phyloP scores from a whole-genome alignment of 768 basidiomycete genomes.

The Epithele typhae region DNA sequence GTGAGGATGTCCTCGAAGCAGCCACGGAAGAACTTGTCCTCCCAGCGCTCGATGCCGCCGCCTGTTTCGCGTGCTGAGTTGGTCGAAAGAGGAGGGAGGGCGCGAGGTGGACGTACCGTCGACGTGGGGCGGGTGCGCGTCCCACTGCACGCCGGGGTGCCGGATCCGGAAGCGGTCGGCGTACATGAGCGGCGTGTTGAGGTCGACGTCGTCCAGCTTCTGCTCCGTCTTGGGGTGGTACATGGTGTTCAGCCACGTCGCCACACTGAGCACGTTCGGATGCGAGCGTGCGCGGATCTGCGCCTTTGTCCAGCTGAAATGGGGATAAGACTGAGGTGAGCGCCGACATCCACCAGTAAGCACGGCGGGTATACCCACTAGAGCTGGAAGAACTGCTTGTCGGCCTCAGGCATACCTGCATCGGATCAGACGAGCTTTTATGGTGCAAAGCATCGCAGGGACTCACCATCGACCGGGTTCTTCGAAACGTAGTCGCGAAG shows the following conservation, averaged over 20 bases:
- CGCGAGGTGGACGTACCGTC: conserved; percentile 29
- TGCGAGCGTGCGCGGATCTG: conserved; percentile 70
- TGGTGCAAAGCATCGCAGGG: background rate
- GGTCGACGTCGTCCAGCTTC: conserved; percentile 49
- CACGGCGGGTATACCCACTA: conserved; percentile 42
- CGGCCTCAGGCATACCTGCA: conserved; percentile 47
- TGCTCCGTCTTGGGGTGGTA: conserved; percentile 42
- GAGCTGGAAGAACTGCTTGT: conserved; percentile 72
- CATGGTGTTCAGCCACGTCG: conserved; percentile 60
- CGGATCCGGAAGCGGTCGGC: conserved; percentile 75
- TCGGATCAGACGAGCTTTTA: too few relatives aligned
- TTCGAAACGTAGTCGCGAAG: conserved; percentile 51
- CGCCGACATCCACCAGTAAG: too few relatives aligned
- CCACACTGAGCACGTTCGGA: conserved; percentile 55
- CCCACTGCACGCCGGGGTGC: conserved; percentile 58
- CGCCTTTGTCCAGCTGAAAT: conserved; percentile 41
- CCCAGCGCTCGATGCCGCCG: conserved; percentile 73
- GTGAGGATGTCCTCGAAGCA: conserved; percentile 60
- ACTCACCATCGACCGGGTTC: conserved; percentile 54
- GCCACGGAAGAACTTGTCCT: conserved; percentile 51
- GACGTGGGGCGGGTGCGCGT: conserved; percentile 47
- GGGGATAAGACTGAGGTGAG: background rate
- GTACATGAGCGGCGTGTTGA: conserved; percentile 60
- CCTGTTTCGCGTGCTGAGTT: conserved; percentile 34
- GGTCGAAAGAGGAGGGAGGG: background rate